A percentile compares a stretch with the other conserved stretches of the same genome.
phyloP scores from a whole-genome alignment of 2,329 filamentous ascomycete species.

The Fusarium nematophilum region DNA sequence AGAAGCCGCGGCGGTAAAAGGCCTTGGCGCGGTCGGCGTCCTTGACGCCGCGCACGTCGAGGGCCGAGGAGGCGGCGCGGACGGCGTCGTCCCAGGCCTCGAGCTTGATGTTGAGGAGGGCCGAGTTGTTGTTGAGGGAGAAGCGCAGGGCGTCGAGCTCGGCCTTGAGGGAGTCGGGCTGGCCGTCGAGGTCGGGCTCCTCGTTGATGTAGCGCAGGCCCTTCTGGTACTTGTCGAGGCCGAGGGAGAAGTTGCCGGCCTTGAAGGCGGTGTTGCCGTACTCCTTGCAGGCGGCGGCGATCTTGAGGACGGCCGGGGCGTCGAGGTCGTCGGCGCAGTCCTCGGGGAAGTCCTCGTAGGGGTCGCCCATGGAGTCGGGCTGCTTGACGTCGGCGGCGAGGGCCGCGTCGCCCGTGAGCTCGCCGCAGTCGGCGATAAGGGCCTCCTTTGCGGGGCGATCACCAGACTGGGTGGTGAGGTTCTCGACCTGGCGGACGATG shows the following conservation, averaged over 20 bases:
- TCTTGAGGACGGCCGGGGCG: slow-evolving; percentile 77
- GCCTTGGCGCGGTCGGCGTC: slow-evolving; percentile 91
- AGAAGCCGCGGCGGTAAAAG: slow-evolving; percentile 82
- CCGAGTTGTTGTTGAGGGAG: slow-evolving; percentile 87
- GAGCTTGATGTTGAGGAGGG: slow-evolving; percentile 87
- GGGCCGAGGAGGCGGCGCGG: slow-evolving; percentile 76
- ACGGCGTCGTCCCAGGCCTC: slow-evolving; percentile 76
- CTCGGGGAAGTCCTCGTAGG: slow-evolving; percentile 95
- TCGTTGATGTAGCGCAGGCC: slow-evolving; percentile 89
- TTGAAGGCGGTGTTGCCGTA: slow-evolving; percentile 96
- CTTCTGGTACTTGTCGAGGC: slow-evolving; percentile 94
- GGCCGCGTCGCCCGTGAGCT: slow-evolving; percentile 80
- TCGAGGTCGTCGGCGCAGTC: slow-evolving; percentile 75
- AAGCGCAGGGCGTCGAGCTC: slow-evolving; percentile 82
- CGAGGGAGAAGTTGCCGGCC: slow-evolving; percentile 74
- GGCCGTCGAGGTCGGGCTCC: slow-evolving; percentile 79
- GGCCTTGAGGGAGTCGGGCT: slow-evolving; percentile 73
- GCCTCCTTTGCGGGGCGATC: slow-evolving; percentile 84
- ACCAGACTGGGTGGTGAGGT: slow-evolving; percentile 75
- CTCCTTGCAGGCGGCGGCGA: slow-evolving; percentile 87
- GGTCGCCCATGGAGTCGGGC: slow-evolving; percentile 85
- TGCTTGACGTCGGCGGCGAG: slow-evolving; percentile 73
- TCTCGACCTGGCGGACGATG: slow-evolving; percentile 89
- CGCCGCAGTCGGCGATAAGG: slow-evolving; percentile 84
- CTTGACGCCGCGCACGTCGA: slow-evolving; percentile 72